A percentile compares a stretch with the other conserved stretches of the same genome.
phyloP scores from a whole-genome alignment of 2,329 filamentous ascomycete genomes.

The Colletotrichum spaethianum region DNA sequence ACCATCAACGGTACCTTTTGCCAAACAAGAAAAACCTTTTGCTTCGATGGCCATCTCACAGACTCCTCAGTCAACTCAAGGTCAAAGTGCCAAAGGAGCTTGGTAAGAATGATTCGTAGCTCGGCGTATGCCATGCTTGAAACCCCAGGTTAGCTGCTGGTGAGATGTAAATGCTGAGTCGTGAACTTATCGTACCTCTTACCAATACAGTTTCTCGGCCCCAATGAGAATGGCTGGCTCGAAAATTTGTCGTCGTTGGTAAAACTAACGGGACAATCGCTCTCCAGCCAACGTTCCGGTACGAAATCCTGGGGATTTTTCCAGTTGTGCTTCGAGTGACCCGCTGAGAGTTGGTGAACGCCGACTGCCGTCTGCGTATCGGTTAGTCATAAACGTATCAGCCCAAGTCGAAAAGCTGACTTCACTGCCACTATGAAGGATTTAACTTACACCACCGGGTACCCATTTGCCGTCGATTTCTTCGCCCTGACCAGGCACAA shows the following conservation, averaged over 20 bases:
- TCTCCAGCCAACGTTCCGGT: slow-evolving; percentile 56
- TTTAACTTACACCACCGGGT: slow-evolving; percentile 51
- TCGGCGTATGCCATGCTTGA: slow-evolving; percentile 60
- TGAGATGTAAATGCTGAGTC: too few relatives aligned
- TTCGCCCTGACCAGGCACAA: slow-evolving; percentile 29
- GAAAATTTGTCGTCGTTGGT: slow-evolving; percentile 46
- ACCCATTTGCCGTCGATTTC: slow-evolving; percentile 47
- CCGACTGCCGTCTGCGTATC: slow-evolving; percentile 21
- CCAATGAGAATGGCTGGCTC: slow-evolving; percentile 63
- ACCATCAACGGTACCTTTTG: slow-evolving; percentile 43
- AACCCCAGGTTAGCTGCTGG: not conserved
- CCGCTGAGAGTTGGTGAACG: slow-evolving; percentile 30
- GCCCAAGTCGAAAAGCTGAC: not conserved
- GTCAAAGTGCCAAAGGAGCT: slow-evolving; percentile 62
- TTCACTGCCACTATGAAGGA: not conserved
- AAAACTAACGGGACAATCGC: not conserved
- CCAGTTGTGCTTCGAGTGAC: slow-evolving; percentile 43
- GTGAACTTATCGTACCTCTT: slow-evolving; percentile 53
- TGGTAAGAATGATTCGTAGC: slow-evolving; percentile 62
- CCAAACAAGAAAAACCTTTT: slow-evolving; percentile 57
- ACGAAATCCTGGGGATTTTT: slow-evolving; percentile 53
- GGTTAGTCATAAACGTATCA: too few relatives aligned
- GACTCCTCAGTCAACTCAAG: slow-evolving; percentile 52
- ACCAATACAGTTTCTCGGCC: slow-evolving; percentile 65
- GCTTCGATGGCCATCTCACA: slow-evolving; percentile 53